Evolutionary conservation across 352 stramenopile genomes (phyloP).

Genomic region (Phytophthora syringae): DNA sequence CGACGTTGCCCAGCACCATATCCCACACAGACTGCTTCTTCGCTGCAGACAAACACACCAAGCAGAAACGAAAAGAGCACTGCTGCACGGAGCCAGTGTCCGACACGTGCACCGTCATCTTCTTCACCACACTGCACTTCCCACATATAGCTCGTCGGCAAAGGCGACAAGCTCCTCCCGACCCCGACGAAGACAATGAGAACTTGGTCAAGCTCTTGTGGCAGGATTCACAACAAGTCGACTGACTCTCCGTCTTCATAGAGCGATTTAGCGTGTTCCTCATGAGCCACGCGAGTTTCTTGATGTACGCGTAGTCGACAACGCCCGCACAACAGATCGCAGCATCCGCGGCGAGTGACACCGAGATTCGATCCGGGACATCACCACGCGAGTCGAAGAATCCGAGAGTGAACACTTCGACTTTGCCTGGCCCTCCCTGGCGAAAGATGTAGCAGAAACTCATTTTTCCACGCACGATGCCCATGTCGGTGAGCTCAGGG

Average conservation of each 20-base stretch:
- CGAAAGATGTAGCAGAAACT: constrained; percentile 63
- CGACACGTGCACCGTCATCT: constrained; percentile 56
- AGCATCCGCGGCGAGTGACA: constrained; percentile 46
- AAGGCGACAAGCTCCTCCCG: constrained; percentile 42
- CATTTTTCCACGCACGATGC: constrained; percentile 49
- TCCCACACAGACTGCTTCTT: constrained; percentile 52
- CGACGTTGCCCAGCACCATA: constrained; percentile 30
- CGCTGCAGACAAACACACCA: constrained; percentile 53
- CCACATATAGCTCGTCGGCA: constrained; percentile 49
- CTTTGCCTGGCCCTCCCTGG: constrained; percentile 23
- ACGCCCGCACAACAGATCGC: constrained; percentile 46
- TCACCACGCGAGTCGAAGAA: constrained; percentile 59
- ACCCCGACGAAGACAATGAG: constrained; percentile 13
- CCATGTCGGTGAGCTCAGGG: constrained; percentile 49
- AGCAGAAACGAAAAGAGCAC: constrained; percentile 51
- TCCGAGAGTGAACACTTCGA: constrained; percentile 57
- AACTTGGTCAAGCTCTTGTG: constrained; percentile 30
- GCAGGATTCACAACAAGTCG: constrained; percentile 36
- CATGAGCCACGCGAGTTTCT: constrained; percentile 71
- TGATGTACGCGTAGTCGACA: constrained; percentile 61
- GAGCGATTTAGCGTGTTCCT: constrained; percentile 21
- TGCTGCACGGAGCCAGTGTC: constrained; percentile 37
- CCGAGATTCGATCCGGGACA: constrained; percentile 49
- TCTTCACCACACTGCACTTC: constrained; percentile 63
- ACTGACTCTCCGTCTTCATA: neutral